Conservation (phyloP, 2,329 filamentous ascomycete species). For the Cladosporium sp. region DNA sequence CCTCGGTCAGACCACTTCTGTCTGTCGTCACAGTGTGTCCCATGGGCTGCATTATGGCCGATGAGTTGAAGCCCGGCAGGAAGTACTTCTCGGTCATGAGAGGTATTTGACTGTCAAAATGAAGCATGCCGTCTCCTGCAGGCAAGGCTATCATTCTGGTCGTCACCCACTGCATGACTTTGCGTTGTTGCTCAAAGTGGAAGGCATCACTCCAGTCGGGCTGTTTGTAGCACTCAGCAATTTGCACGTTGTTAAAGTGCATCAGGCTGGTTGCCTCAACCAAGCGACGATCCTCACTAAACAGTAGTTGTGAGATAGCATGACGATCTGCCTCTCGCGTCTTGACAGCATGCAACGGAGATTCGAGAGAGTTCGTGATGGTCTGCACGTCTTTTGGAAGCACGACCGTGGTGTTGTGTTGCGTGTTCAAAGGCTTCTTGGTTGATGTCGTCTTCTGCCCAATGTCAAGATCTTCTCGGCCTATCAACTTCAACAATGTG, state of each 20-base stretch:
- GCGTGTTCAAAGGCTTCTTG: background rate
- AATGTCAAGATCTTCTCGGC: conserved; percentile 68
- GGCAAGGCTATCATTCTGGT: conserved; percentile 85
- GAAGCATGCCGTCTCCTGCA: conserved; percentile 78
- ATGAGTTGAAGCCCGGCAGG: conserved; percentile 85
- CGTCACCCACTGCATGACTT: conserved; percentile 79
- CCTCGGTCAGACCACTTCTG: conserved; percentile 80
- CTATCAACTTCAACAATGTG: conserved; percentile 68
- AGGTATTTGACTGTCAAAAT: conserved; percentile 82
- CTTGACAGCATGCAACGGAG: conserved; percentile 65
- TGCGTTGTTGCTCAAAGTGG: conserved; percentile 87
- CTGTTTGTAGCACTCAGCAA: conserved; percentile 71
- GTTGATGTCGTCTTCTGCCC: background rate
- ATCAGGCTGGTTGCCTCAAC: conserved; percentile 80
- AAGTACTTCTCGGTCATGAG: conserved; percentile 88
- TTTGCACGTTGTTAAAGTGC: conserved; percentile 76
- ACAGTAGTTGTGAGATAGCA: conserved; percentile 78
- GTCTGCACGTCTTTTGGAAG: conserved; percentile 64
- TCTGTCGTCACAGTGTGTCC: conserved; percentile 94
- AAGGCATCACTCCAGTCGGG: conserved; percentile 80
- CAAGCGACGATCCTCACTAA: conserved; percentile 84
- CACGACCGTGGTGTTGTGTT: background rate
- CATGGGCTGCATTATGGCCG: conserved; percentile 84
- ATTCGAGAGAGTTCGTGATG: conserved; percentile 67
- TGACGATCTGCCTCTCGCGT: conserved; percentile 75